Base-by-base conservation (phyloP, 306 rosid species). In the Medicago lupulina region DNA sequence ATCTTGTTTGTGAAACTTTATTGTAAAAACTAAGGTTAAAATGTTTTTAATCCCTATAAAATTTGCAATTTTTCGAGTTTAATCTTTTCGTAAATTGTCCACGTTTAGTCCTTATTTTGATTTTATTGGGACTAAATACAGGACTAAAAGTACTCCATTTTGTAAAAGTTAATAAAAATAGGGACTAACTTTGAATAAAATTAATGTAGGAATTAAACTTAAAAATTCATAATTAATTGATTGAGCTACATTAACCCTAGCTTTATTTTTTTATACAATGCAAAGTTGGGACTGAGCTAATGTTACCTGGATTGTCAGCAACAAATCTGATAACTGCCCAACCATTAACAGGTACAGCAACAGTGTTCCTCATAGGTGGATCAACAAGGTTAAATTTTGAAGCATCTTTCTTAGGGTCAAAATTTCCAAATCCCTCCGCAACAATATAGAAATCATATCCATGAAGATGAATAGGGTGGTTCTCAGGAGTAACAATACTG, bases 261-360 rank as follows among this genome's bases (percentile, higher is more conserved):
- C 1, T 0, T 3, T 44, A 14, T 14, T 10, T 44, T 21, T 44
- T 11, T 3, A 44, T 21, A 4, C 14, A 19, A 53, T 15, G 16
- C 75, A 67, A 65, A 67, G 23, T 66, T 58, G 40, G 21, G 16
- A 68, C 39, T 55, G n/a, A 60, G 50, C 18, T 59, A 25, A 47
- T n/a, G 25, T 72, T 62, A 95, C 98, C 98, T 82, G 98, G 98
- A 71, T 95, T 95, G 53, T 92, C 97, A 18, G 98, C 98, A 4
- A 94, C 95, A 49, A 92, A 94, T 86, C 98, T 77, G 8, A 92
- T 94, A 34, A 92, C 97, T 2, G 98, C 88, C 97, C 98, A 95
- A 41, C 98, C 98, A 61, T 89, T 95, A 1, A 17, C 80, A 5
- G 97, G 97, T 2, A 95, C 97, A 2, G 96, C 87, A 3, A 89